Base-by-base conservation (phyloP, 164 flowering plant genomes). In the Litsea cubeba region DNA sequence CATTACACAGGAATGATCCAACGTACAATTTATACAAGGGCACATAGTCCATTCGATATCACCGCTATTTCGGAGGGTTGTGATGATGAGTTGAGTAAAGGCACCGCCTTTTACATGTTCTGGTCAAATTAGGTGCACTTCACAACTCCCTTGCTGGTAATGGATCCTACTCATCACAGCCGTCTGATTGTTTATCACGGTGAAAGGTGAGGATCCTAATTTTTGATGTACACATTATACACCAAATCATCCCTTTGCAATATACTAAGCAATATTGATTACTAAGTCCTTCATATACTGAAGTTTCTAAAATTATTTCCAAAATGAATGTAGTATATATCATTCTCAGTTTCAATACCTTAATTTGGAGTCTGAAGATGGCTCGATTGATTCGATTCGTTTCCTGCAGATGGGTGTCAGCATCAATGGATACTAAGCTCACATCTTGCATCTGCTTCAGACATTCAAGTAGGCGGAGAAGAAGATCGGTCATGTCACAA, bases 351-450 rank as follows among this genome's bases (percentile, higher is more conserved):
- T 63, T 28, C 28, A 26, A 17, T 78, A 88, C 90, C 90, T 83
- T 77, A 46, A 86, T 76, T 68, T 67, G 82, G 57, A 90, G 50
- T 72, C 90, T 81, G 51, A 88, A 69, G 75, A 23, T 78, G 0
- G 79, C 62, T n/a, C 62, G 81, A 51, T 69, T 49, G 23, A 74
- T 54, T 24, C 84, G 58, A 68, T 50, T 58, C 15, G 83, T 18
- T 66, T 77, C 79, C 46, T 68, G 65, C 32, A 66, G 20, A 20
- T 20, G 75, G 22, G 84, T 79, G 25, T 75, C 75, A 28, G 89
- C 89, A 66, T 90, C 84, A 70, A 91, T 64, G 70, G 85, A 86
- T 57, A 82, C 28, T 74, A 93, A 46, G 72, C 75, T 84, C n/a
- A 73, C 81, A 79, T 84, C 74, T 12, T 73, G 64, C 64, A 75